Evolutionary conservation across 164 flowering plant genomes (phyloP), one percentile per base, ranked within the genome.

Genomic region (Echeveria elegans): DNA sequence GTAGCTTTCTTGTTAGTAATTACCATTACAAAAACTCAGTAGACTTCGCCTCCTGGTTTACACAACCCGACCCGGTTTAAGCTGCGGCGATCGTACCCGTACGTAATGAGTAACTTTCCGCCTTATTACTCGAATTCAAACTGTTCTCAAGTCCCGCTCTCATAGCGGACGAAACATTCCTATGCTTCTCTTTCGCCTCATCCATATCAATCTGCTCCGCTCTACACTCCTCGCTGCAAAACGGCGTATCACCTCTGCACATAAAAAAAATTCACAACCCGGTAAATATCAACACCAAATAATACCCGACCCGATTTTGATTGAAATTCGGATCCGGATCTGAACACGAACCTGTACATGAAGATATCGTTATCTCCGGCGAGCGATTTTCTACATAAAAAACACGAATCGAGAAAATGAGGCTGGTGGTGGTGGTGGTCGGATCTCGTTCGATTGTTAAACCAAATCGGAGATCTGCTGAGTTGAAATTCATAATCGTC

Each of bases 171-270:
- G 87, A 82, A n/a, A 80, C 52, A 30, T 68, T 83, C 83, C 81
- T 63, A 34, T 75, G 87, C 77, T 82, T 90, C 80, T 87, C 95
- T 19, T 79, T 81, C 6, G 82, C 81, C 61, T 91, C 96, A 64
- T 91, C 97, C 4, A 68, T 81, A 14, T 88, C 97, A 14, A 91
- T 89, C 70, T 89, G 96, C 41, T 86, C 84, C 68, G 82, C 81
- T 23, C 97, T 82, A 76, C 97, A 91, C 82, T 83, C 96, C 72
- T 86, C 94, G 72, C 92, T 92, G 48, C 97, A 92, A 74, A 92
- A 92, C 36, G 97, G 96, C 0, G 89, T 87, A 68, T 92, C 89
- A 28, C 97, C 97, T 80, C 96, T 91, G 90, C 68, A n/a, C n/a
- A 71, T 59, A n/a, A 1, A 37, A 32, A 37, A 19, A 68, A 15